phyloP scores from a whole-genome alignment of 2,329 filamentous ascomycete species.

The Chaetoscypha palmicola region DNA sequence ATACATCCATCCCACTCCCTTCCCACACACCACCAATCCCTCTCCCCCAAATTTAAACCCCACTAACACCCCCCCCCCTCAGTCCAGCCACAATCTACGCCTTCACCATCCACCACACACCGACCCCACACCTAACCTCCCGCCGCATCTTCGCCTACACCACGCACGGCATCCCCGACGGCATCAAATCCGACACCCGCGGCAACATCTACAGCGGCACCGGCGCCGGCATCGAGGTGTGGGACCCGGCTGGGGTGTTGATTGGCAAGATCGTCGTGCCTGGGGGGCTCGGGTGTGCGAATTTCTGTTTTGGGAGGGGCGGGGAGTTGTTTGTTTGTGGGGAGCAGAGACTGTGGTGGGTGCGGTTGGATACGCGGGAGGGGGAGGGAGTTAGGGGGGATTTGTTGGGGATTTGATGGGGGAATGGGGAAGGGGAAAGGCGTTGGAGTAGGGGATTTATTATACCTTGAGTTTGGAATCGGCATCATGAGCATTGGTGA shows the following conservation, averaged over 20 bases:
- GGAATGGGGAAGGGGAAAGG: neutral
- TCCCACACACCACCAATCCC: no score
- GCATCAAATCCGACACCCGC: slow-evolving; percentile 45
- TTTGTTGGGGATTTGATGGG: slow-evolving; percentile 9
- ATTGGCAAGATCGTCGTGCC: slow-evolving; percentile 42
- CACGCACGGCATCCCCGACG: slow-evolving; percentile 50
- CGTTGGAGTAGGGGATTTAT: neutral
- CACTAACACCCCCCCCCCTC: no score
- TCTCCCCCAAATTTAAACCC: no score
- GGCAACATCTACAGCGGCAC: slow-evolving; percentile 51
- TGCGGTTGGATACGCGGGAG: slow-evolving; percentile 12
- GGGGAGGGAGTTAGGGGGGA: slow-evolving; percentile 12
- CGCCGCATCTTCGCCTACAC: slow-evolving; percentile 47
- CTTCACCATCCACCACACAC: slow-evolving; percentile 35
- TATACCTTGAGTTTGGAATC: no score
- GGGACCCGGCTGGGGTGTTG: slow-evolving; percentile 40
- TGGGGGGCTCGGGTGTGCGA: slow-evolving; percentile 20
- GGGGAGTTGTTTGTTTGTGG: slow-evolving; percentile 26
- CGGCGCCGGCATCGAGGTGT: slow-evolving; percentile 49
- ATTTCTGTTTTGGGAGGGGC: slow-evolving; percentile 27
- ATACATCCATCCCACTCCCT: no score
- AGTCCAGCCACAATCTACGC: slow-evolving; percentile 39
- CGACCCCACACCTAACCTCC: slow-evolving; percentile 19
- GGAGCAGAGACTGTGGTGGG: slow-evolving; percentile 23
- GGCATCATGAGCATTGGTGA: no score